Base-by-base conservation (phyloP, 192 early-diverging fungal genomes). In the Backusella circina region DNA sequence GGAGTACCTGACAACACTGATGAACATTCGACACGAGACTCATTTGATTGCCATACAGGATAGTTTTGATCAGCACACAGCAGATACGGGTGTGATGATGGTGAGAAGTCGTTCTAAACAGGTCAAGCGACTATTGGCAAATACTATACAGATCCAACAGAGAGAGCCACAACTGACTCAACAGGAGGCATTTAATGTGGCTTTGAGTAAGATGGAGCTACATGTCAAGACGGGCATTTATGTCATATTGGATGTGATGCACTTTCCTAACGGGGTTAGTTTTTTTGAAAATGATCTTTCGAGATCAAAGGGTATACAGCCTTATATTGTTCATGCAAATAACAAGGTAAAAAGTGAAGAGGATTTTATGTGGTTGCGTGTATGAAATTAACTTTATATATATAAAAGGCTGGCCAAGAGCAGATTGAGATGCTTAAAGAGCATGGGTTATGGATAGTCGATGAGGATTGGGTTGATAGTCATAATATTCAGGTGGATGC, bases 311-410 rank as follows among this genome's bases (percentile, higher is more conserved):
- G 76, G 75, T 30, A 54, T 77, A 54, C 57, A 77, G 18, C 75
- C 80, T 38, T 74, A 77, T 47, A 81, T 81, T 54, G 54, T 75
- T n/a, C 80, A 81, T 73, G 76, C 76, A 13, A 81, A 81, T 51
- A 74, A 81, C 37, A 64, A 77, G 71, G 76, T 78, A 68, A 36
- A 68, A 36, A 41, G 50, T 69, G 26, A 33, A 44, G 5, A 18
- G 12, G 2, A 5, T 16, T 41, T 70, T 31, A 30, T 38, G 16
- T 47, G n/a, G n/a, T n/a, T n/a, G n/a, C n/a, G n/a, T n/a, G n/a
- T n/a, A n/a, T n/a, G n/a, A 30, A 26, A 31, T 6, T 16, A 26
- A 28, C 8, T 26, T 39, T 15, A 8, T 15, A 5, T 50, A 18
- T 3, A 50, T 9, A 54, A 38, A 30, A 74, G 37, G 13, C 16